These are phyloP conservation scores for Trichoderma sp. DNA, from an alignment of 2,329 filamentous ascomycete species.

Conservation along the genomic window DNA sequence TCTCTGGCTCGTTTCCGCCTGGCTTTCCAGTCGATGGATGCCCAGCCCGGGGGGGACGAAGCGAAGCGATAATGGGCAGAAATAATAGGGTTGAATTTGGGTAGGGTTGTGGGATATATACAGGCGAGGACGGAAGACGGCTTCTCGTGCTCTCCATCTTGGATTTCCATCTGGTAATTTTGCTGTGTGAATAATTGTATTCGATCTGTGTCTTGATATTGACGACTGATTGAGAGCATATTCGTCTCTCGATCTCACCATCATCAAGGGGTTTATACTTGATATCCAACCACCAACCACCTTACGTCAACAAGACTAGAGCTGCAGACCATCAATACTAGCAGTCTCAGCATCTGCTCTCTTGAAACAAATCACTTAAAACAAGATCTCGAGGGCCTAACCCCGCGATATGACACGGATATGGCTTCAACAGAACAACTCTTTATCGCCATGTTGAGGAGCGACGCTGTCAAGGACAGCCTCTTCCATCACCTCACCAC, in stretches of 20 bases:
- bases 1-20: background rate
- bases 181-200: background rate
- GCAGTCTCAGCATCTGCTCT: background rate
- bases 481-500: conserved; percentile 51
- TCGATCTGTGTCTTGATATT: background rate
- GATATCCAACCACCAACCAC: background rate
- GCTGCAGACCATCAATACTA: background rate
- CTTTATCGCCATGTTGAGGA: conserved; percentile 57
- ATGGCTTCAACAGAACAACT: conserved; percentile 50
- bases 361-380: conserved; percentile 1
- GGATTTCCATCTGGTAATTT: background rate
- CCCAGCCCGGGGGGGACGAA: background rate
- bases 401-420: conserved; percentile 46
- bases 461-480: conserved; percentile 47
- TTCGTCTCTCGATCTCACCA: background rate
- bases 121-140: background rate
- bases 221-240: background rate
- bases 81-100: background rate
- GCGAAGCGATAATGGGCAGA: background rate
- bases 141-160: background rate
- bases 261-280: background rate
- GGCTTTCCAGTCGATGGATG: background rate
- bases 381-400: background rate
- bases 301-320: background rate
- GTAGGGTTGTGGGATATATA: conserved; percentile 13